Base-by-base conservation (phyloP, 768 basidiomycete species). In the Lactifluus hygrophoroides region DNA sequence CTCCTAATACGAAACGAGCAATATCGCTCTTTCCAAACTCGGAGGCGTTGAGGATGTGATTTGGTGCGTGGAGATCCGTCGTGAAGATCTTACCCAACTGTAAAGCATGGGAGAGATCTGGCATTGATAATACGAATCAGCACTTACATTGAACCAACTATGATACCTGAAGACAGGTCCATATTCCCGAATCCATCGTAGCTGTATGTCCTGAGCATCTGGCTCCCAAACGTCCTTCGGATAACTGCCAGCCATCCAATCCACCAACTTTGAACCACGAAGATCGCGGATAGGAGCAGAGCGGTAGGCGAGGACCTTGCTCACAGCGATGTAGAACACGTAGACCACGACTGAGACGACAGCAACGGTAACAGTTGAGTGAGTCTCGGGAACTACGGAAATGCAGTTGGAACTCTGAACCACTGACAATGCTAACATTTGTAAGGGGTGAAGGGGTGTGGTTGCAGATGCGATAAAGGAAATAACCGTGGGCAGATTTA, bases 61-160 rank as follows among this genome's bases (percentile, higher is more conserved):
- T 61, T 35, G 61, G 35, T 13, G 62, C 59, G 19, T 51, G 60
- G 25, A 17, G 53, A 37, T 63, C 62, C 9, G 38, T 53, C 10
- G 37, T 47, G 16, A 27, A 0, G 40, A 61, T 35, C 5, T 17
- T 53, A 14, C 3, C 7, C 40, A 45, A 1, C 62, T 63, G 45
- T 21, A 10, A 38, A 32, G 16, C 6, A 23, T 38, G n/a, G 5
- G 28, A 19, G 40, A 25, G 30, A 5, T 10, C 32, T 40, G 30
- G 35, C 17, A 14, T 25, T 4, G 13, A 14, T 14, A 3, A 10
- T 19, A 19, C 19, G 14, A 25, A 44, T 35, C 23, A 14, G 2
- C 38, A 25, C 38, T 23, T 46, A 56, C 59, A n/a, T 60, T 60
- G 25, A 60, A 60, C 43, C 21, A 46, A 28, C 59, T n/a, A 56